These are phyloP conservation scores for Debaryomyces sp. DNA, from an alignment of 1,139 yeast genomes.

Conservation along the genomic window DNA sequence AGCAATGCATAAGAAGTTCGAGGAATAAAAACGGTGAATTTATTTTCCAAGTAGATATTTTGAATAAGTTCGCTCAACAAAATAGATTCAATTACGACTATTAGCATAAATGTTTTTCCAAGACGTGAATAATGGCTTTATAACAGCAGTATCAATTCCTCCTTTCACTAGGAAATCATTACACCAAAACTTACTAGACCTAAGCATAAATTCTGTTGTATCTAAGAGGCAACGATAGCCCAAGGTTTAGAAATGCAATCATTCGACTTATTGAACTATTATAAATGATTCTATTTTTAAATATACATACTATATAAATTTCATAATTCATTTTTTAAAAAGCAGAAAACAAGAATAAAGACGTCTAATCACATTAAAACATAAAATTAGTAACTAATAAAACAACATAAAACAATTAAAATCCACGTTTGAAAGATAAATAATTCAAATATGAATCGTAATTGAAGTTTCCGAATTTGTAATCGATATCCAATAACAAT, in stretches of 20 bases:
- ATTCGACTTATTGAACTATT: neutral
- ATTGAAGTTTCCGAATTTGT: constrained; percentile 61
- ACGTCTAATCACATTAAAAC: constrained; percentile 4
- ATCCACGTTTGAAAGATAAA: constrained; percentile 49
- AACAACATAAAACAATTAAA: constrained; percentile 21
- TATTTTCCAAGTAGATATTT: constrained; percentile 18
- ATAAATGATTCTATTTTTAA: constrained; percentile 1
- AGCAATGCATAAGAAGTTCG: constrained; percentile 15
- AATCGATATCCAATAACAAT: constrained; percentile 63
- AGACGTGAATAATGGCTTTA: no score
- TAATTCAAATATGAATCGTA: constrained; percentile 53
- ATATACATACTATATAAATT: constrained; percentile 1
- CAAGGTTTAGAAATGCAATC: no score
- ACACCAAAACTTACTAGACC: no score
- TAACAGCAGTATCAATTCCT: no score
- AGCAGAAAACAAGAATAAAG: neutral
- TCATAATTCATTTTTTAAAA: neutral
- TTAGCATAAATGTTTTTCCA: no score
- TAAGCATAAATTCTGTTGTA: no score
- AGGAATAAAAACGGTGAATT: constrained; percentile 19
- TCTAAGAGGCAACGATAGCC: no score
- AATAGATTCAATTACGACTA: constrained; percentile 20
- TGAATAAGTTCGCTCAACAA: constrained; percentile 18
- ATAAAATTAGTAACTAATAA: constrained; percentile 1
- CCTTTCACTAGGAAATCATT: no score